These are phyloP conservation scores for Macrophomina pseudophaseolina DNA, from an alignment of 2,329 filamentous ascomycete species.

Conservation along the genomic window DNA sequence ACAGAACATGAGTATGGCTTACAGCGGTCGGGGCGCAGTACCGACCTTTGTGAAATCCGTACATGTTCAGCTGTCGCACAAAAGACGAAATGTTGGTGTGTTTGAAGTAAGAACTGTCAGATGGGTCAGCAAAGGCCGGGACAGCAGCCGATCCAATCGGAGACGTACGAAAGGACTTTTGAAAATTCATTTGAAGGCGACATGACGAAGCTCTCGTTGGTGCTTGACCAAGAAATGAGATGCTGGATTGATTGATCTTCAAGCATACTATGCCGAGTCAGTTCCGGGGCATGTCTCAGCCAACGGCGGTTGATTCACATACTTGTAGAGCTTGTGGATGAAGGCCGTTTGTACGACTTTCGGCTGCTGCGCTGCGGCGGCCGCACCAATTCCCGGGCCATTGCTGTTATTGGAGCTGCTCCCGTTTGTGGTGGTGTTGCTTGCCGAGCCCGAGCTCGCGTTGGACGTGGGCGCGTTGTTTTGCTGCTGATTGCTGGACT, in stretches of 20 bases:
- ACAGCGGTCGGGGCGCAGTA: background rate
- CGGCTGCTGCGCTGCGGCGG: constrained; percentile 83
- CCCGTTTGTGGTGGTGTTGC: constrained; percentile 36
- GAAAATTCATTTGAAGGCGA: constrained; percentile 96
- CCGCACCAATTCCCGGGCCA: constrained; percentile 59
- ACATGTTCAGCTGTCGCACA: constrained; percentile 98
- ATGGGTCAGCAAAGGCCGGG: background rate
- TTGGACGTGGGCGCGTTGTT: constrained; percentile 37
- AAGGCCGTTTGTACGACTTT: constrained; percentile 99
- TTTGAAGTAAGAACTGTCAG: constrained; percentile 90
- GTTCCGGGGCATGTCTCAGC: constrained; percentile 28
- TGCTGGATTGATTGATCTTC: constrained; percentile 93
- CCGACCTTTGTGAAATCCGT: constrained; percentile 96
- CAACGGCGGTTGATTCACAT: constrained; percentile 43
- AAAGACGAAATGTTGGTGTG: constrained; percentile 99
- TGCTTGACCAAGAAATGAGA: constrained; percentile 93
- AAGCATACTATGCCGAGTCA: constrained; percentile 74
- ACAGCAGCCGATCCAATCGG: constrained; percentile 32
- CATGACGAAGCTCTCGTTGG: constrained; percentile 98
- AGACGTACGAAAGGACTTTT: constrained; percentile 90
- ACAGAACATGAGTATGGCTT: constrained; percentile 26
- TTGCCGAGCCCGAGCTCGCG: constrained; percentile 34
- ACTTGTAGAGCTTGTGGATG: constrained; percentile 99
- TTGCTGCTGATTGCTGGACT: constrained; percentile 34
- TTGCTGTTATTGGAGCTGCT: constrained; percentile 50